phyloP scores from a whole-genome alignment of 1,284 basidiomycete species.

The Afroboletus lepidellus region DNA sequence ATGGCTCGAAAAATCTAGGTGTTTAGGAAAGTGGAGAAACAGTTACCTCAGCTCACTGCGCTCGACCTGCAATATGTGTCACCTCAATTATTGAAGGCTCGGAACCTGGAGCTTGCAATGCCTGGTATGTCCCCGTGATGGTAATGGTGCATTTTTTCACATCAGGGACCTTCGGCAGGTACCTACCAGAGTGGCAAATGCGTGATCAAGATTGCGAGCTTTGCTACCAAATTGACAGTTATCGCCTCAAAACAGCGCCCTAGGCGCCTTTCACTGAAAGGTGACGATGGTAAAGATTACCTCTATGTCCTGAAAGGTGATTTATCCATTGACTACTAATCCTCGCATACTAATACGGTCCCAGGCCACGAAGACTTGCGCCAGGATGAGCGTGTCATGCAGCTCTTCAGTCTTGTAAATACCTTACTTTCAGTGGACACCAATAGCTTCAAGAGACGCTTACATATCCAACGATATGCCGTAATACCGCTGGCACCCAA shows the following conservation, averaged over 20 bases:
- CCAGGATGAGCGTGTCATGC: slow-evolving; percentile 99
- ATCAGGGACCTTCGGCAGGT: slow-evolving; percentile 44
- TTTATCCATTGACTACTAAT: background rate
- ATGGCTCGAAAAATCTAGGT: slow-evolving; percentile 50
- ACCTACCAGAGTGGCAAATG: slow-evolving; percentile 92
- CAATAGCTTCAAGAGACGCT: slow-evolving; percentile 92
- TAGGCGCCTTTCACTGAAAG: slow-evolving; percentile 84
- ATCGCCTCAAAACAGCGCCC: slow-evolving; percentile 99
- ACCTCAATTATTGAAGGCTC: slow-evolving; percentile 85
- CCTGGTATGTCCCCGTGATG: slow-evolving; percentile 58
- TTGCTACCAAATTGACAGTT: slow-evolving; percentile 85
- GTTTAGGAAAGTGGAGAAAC: slow-evolving; percentile 96
- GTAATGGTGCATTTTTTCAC: background rate
- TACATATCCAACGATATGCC: slow-evolving; percentile 92
- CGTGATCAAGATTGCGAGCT: slow-evolving; percentile 82
- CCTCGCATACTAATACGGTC: slow-evolving; percentile 3
- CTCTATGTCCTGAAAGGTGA: slow-evolving; percentile 90
- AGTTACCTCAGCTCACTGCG: slow-evolving; percentile 85
- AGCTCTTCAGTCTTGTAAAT: slow-evolving; percentile 96
- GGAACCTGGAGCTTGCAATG: slow-evolving; percentile 91
- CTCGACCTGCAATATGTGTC: slow-evolving; percentile 98
- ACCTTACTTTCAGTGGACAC: slow-evolving; percentile 92
- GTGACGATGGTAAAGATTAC: slow-evolving; percentile 93
- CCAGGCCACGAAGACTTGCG: slow-evolving; percentile 97
- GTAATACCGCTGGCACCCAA: slow-evolving; percentile 97